Conservation (phyloP, 148 eudicot genomes). For the Oxyria digyna region DNA sequence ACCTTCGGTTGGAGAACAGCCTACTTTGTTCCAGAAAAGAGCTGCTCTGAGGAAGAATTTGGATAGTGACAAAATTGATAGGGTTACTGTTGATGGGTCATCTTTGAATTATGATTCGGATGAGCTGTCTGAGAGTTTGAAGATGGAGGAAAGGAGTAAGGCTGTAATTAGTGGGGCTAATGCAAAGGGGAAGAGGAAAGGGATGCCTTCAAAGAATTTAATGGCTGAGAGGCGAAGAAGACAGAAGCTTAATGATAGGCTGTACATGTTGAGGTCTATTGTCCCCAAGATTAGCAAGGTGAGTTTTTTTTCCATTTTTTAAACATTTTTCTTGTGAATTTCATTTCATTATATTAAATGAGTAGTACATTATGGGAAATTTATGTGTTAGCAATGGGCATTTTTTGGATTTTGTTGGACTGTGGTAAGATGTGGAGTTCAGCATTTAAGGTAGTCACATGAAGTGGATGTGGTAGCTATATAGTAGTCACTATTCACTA, state of each 20-base stretch:
- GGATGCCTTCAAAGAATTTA: constrained; percentile 81
- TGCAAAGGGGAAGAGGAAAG: constrained; percentile 76
- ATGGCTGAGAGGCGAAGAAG: constrained; percentile 90
- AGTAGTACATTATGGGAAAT: no score
- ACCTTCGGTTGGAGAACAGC: constrained; percentile 52
- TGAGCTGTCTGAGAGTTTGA: constrained; percentile 40
- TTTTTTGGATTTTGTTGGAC: background rate
- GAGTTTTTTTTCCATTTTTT: constrained; percentile 6
- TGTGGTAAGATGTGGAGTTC: constrained; percentile 12
- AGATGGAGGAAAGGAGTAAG: constrained; percentile 31
- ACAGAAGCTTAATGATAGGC: constrained; percentile 93
- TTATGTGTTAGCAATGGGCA: background rate
- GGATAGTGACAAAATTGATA: constrained; percentile 31
- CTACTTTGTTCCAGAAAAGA: constrained; percentile 84
- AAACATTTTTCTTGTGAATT: no score
- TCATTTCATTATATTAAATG: no score
- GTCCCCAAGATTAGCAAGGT: constrained; percentile 99
- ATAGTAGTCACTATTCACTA: constrained; percentile 20
- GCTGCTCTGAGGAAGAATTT: constrained; percentile 74
- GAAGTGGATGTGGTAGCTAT: constrained; percentile 44
- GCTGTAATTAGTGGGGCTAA: constrained; percentile 40
- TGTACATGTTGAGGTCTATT: constrained; percentile 80
- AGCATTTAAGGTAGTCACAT: constrained; percentile 81
- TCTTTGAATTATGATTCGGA: constrained; percentile 73
- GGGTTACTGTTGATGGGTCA: constrained; percentile 58